phyloP scores from a whole-genome alignment of 2,329 filamentous ascomycete genomes.

The Fusarium graminum region DNA sequence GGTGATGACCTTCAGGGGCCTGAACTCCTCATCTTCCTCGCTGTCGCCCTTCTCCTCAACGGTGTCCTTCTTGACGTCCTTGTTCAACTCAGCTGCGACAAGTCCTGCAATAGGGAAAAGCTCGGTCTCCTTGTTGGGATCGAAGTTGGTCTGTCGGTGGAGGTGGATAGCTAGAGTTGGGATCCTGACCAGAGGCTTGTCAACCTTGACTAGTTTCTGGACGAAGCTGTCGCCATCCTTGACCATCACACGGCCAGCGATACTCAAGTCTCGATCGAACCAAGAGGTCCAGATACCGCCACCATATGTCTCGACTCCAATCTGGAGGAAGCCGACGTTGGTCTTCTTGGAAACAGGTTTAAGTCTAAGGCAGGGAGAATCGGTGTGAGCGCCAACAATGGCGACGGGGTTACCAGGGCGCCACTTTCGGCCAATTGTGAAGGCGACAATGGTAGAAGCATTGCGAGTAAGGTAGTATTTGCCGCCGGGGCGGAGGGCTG shows the following conservation, averaged over 20 bases:
- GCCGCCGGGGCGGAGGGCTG: conserved; percentile 82
- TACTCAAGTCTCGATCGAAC: conserved; percentile 95
- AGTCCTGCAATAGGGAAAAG: conserved; percentile 93
- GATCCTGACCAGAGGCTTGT: conserved; percentile 90
- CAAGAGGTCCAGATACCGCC: conserved; percentile 98
- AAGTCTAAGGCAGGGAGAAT: conserved; percentile 90
- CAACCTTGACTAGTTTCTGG: conserved; percentile 89
- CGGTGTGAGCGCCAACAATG: conserved; percentile 96
- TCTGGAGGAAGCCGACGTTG: conserved; percentile 88
- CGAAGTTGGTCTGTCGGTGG: conserved; percentile 85
- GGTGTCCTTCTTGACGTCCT: conserved; percentile 68
- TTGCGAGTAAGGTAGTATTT: conserved; percentile 98
- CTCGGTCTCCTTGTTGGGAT: conserved; percentile 97
- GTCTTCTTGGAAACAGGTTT: conserved; percentile 95
- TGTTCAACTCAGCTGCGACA: conserved; percentile 88
- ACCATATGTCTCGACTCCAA: conserved; percentile 96
- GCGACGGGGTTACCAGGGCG: conserved; percentile 89
- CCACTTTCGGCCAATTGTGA: conserved; percentile 92
- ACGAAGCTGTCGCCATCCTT: conserved; percentile 78
- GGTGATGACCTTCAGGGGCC: conserved; percentile 80
- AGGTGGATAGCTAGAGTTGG: conserved; percentile 96
- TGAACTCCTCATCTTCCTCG: conserved; percentile 66
- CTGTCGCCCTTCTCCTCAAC: conserved; percentile 54
- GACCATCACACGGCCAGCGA: conserved; percentile 90
- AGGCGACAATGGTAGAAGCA: conserved; percentile 90